These are phyloP conservation scores for Diaporthe ampelina DNA, from an alignment of 2,329 filamentous ascomycete genomes.

Conservation along the genomic window DNA sequence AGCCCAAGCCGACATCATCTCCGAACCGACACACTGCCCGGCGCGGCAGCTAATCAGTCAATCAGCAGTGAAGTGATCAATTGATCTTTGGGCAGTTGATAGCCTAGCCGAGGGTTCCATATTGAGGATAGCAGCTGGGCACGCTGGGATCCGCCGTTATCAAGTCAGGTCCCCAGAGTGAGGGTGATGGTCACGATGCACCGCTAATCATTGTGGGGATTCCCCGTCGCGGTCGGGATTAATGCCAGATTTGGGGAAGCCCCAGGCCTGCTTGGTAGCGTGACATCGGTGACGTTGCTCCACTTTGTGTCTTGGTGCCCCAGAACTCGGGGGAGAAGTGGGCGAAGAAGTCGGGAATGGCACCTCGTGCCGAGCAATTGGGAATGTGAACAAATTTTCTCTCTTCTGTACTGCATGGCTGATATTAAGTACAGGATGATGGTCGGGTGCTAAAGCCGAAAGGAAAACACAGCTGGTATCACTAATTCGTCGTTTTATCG, in stretches of 20 bases:
- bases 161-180: not conserved
- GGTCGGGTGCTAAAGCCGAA: not conserved
- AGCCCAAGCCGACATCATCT: slow-evolving; percentile 24
- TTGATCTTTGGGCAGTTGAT: slow-evolving; percentile 6
- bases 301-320: slow-evolving; percentile 12
- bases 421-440: not conserved
- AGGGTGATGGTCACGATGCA: not conserved
- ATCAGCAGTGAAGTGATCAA: not conserved
- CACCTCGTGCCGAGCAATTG: slow-evolving; percentile 1
- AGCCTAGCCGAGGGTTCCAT: not conserved
- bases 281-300: slow-evolving; percentile 24
- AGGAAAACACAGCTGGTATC: slow-evolving; percentile 7
- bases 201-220: slow-evolving; percentile 27
- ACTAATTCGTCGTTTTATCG: not conserved
- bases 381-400: not conserved
- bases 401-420: not conserved
- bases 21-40: not conserved
- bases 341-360: not conserved
- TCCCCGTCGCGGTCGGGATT: not conserved
- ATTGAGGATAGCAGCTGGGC: not conserved
- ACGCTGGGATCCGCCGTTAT: slow-evolving; percentile 13
- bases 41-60: not conserved
- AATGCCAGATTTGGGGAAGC: slow-evolving; percentile 22
- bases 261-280: not conserved
- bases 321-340: slow-evolving; percentile 20